Conservation (phyloP, 2,329 filamentous ascomycete species). For the Penicillium hordei region DNA sequence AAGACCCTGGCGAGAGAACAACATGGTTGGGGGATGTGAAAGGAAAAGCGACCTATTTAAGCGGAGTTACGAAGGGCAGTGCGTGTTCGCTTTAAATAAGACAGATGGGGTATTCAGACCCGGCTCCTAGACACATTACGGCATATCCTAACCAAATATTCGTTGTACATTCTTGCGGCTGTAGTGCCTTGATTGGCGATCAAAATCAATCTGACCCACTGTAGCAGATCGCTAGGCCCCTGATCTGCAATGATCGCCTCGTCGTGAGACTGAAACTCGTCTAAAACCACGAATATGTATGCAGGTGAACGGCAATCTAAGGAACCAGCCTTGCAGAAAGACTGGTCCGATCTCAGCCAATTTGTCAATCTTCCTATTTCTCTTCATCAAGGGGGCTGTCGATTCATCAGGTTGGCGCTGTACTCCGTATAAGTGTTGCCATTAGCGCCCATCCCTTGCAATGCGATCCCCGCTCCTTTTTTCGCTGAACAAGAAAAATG, state of each 20-base stretch:
- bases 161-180: conserved; percentile 15
- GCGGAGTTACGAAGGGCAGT: neutral
- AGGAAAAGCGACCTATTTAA: conserved; percentile 2
- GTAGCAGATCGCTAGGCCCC: conserved; percentile 9
- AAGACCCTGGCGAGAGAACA: conserved; percentile 12
- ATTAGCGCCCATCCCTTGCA: conserved; percentile 6
- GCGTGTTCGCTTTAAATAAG: conserved; percentile 17
- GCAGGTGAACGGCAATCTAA: neutral
- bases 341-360: conserved; percentile 1
- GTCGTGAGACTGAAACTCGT: conserved; percentile 2
- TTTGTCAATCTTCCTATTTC: neutral
- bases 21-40: conserved; percentile 10
- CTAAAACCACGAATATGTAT: neutral
- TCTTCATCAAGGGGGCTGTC: neutral
- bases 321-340: conserved; percentile 13
- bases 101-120: neutral
- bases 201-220: conserved; percentile 14
- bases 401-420: neutral
- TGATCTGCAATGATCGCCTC: conserved; percentile 23
- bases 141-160: conserved; percentile 12
- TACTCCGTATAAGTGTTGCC: neutral
- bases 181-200: conserved; percentile 20
- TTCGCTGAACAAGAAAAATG: neutral
- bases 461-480: neutral
- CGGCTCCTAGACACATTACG: conserved; percentile 12